These are phyloP conservation scores for Solanum lycopersicoides DNA, from an alignment of 257 asterid genomes.

Conservation along the genomic window DNA sequence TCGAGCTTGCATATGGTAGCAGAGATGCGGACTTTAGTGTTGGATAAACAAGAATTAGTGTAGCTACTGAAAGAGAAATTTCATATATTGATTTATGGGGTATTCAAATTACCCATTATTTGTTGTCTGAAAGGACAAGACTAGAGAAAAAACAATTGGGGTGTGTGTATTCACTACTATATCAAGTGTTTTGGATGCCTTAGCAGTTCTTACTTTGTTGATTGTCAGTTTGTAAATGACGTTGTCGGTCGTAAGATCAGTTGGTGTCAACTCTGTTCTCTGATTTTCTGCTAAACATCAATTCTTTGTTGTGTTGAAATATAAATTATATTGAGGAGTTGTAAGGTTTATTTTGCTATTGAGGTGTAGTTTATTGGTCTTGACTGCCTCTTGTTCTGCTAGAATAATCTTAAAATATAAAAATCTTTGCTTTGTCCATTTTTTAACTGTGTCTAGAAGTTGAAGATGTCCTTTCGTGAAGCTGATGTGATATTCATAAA, in stretches of 20 bases:
- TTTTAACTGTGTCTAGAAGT: slow-evolving; percentile 40
- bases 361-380: background rate
- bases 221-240: no score
- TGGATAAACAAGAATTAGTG: background rate
- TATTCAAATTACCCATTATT: background rate
- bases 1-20: no score
- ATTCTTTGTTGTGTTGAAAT: background rate
- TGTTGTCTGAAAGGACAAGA: background rate
- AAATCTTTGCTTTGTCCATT: no score
- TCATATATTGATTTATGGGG: background rate
- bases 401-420: background rate
- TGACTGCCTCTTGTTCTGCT: background rate
- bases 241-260: slow-evolving; percentile 88
- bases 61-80: background rate
- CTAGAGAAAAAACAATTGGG: background rate
- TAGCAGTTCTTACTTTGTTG: background rate
- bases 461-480: slow-evolving; percentile 89
- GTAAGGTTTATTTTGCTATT: background rate
- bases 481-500: slow-evolving; percentile 82
- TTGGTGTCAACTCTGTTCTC: background rate
- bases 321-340: background rate
- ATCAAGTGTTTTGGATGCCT: background rate
- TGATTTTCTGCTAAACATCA: background rate
- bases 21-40: background rate
- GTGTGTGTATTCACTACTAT: background rate